phyloP scores from a whole-genome alignment of 768 basidiomycete genomes.

The Mycena capillaripes region DNA sequence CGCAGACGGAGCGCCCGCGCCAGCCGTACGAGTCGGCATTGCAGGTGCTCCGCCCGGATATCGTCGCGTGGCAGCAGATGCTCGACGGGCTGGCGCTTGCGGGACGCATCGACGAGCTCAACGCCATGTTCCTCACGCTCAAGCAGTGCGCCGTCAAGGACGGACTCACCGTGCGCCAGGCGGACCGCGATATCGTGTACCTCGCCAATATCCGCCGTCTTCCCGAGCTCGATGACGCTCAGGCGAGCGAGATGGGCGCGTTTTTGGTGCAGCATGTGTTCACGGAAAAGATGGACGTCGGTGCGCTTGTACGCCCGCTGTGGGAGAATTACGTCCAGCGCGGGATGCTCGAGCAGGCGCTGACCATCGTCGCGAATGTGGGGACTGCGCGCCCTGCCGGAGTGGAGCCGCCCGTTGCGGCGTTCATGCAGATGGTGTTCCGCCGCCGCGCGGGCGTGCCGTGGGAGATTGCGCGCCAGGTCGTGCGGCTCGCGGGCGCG shows the following conservation, averaged over 20 bases:
- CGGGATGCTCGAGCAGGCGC: slow-evolving; percentile 46
- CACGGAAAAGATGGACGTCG: slow-evolving; percentile 40
- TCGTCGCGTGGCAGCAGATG: slow-evolving; percentile 70
- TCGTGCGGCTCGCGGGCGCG: slow-evolving; percentile 51
- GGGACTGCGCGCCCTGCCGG: slow-evolving; percentile 17
- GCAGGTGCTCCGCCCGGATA: slow-evolving; percentile 65
- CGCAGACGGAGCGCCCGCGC: slow-evolving; percentile 49
- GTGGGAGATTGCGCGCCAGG: slow-evolving; percentile 46
- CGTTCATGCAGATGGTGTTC: slow-evolving; percentile 6
- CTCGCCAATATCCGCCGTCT: slow-evolving; percentile 56
- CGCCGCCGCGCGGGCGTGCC: slow-evolving; percentile 24
- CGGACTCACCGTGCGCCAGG: slow-evolving; percentile 47
- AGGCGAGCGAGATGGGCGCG: slow-evolving; percentile 48
- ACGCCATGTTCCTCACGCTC: slow-evolving; percentile 63
- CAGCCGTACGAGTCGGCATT: slow-evolving; percentile 59
- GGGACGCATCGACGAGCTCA: slow-evolving; percentile 66
- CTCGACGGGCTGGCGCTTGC: slow-evolving; percentile 67
- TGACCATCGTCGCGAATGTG: slow-evolving; percentile 35
- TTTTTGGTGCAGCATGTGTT: slow-evolving; percentile 28
- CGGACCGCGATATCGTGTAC: slow-evolving; percentile 61
- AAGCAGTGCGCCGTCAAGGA: slow-evolving; percentile 51
- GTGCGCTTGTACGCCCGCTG: slow-evolving; percentile 44
- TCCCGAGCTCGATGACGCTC: slow-evolving; percentile 29
- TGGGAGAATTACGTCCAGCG: slow-evolving; percentile 46
- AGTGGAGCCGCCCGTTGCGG: slow-evolving; percentile 1